phyloP scores from a whole-genome alignment of 2,329 filamentous ascomycete genomes.

The Camillea tinctor region DNA sequence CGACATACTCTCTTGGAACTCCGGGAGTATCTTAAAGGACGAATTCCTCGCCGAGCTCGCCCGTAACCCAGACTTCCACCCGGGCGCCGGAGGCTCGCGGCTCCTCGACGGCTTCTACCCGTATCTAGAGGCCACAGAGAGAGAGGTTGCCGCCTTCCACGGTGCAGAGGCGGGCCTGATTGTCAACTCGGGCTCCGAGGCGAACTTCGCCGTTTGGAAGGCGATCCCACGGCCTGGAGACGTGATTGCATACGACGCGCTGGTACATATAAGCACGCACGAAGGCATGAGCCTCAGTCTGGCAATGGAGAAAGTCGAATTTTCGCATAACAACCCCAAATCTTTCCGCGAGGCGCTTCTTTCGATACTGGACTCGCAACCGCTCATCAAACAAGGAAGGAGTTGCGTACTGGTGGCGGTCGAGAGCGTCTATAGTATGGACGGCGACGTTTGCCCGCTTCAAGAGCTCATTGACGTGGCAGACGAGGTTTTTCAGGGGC shows the following conservation, averaged over 20 bases:
- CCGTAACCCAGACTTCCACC: conserved; percentile 34
- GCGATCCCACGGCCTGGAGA: conserved; percentile 52
- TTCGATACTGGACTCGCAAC: conserved; percentile 29
- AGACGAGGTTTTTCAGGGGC: conserved; percentile 31
- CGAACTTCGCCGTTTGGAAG: conserved; percentile 50
- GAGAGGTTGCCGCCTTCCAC: conserved; percentile 64
- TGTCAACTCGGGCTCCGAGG: conserved; percentile 57
- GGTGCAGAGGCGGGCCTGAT: conserved; percentile 55
- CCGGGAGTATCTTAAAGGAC: conserved; percentile 41
- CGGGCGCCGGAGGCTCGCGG: conserved; percentile 59
- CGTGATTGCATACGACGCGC: conserved; percentile 61
- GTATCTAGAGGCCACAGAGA: conserved; percentile 50
- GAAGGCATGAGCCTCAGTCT: conserved; percentile 60
- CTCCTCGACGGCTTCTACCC: conserved; percentile 63
- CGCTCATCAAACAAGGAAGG: conserved; percentile 25
- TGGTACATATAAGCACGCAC: conserved; percentile 65
- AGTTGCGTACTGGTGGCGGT: conserved; percentile 39
- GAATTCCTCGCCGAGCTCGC: conserved; percentile 43
- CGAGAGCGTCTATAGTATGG: conserved; percentile 48
- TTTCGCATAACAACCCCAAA: conserved; percentile 43
- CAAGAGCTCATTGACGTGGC: conserved; percentile 36
- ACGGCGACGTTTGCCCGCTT: conserved; percentile 44
- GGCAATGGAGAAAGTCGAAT: conserved; percentile 43
- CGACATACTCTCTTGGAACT: conserved; percentile 60
- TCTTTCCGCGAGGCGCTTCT: conserved; percentile 38